Evolutionary conservation across 78 protist genomes (phyloP).

Genomic region (Speleostelium caveatum): DNA sequence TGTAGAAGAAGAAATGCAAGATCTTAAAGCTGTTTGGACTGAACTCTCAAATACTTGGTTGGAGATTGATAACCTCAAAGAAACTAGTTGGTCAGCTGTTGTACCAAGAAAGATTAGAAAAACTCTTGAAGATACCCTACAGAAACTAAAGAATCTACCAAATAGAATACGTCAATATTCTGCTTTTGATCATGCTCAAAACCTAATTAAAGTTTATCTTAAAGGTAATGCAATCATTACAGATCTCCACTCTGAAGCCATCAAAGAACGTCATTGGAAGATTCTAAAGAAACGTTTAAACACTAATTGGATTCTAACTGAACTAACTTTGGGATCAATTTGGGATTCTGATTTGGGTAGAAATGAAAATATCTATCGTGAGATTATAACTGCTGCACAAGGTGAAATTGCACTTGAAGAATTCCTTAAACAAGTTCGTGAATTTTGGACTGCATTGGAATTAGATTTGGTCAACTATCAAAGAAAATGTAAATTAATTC

Average conservation of each 20-base stretch:
- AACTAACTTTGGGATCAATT: slow-evolving; percentile 90
- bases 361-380: slow-evolving; percentile 88
- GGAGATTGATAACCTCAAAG: slow-evolving; percentile 81
- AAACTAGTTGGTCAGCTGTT: slow-evolving; percentile 92
- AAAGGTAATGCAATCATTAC: slow-evolving; percentile 85
- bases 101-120: slow-evolving; percentile 85
- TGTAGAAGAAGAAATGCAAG: slow-evolving; percentile 86
- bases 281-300: slow-evolving; percentile 68
- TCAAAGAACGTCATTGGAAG: slow-evolving; percentile 96
- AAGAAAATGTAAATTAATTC: slow-evolving; percentile 65
- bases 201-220: slow-evolving; percentile 54
- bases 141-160: slow-evolving; percentile 85
- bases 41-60: slow-evolving; percentile 82
- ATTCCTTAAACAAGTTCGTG: slow-evolving; percentile 89
- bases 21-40: slow-evolving; percentile 87
- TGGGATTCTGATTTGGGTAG: slow-evolving; percentile 87
- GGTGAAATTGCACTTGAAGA: slow-evolving; percentile 98
- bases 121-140: slow-evolving; percentile 74
- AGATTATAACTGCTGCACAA: slow-evolving; percentile 92
- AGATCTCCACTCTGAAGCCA: slow-evolving; percentile 88
- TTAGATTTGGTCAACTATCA: slow-evolving; percentile 94
- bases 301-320: slow-evolving; percentile 77
- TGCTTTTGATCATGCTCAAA: slow-evolving; percentile 85
- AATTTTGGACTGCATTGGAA: slow-evolving; percentile 90
- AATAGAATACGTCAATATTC: slow-evolving; percentile 87